phyloP scores from a whole-genome alignment of 371 early-diverging fungal species.

The Choanephora cucurbitarum region DNA sequence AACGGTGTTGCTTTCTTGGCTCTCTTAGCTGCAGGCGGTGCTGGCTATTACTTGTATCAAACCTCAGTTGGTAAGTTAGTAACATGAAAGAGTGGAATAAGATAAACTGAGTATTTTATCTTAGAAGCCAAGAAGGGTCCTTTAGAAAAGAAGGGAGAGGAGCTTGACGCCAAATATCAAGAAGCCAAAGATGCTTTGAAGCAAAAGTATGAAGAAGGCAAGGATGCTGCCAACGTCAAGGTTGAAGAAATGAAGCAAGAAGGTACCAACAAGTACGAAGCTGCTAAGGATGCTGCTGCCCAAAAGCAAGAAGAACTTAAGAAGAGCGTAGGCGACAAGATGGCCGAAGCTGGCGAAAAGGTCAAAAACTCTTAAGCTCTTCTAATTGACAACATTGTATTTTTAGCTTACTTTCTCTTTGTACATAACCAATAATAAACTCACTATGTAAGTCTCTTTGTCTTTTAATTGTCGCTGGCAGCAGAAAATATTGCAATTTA shows the following conservation, averaged over 20 bases:
- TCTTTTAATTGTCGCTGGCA: background rate
- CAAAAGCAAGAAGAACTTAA: slow-evolving; percentile 25
- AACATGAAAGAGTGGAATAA: background rate
- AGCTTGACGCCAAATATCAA: slow-evolving; percentile 12
- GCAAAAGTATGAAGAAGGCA: slow-evolving; percentile 13
- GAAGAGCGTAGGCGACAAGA: slow-evolving; percentile 20
- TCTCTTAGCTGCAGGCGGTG: slow-evolving; percentile 12
- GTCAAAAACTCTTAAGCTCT: slow-evolving; percentile 10
- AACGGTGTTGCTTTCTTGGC: slow-evolving; percentile 9
- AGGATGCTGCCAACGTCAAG: slow-evolving; percentile 9
- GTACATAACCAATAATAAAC: background rate
- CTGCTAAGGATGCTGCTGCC: slow-evolving; percentile 16
- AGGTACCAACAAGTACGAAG: slow-evolving; percentile 11
- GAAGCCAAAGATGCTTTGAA: slow-evolving; percentile 12
- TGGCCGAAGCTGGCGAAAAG: slow-evolving; percentile 21
- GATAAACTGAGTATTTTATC: background rate
- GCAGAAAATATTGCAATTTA: no score
- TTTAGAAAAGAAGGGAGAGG: slow-evolving; percentile 11
- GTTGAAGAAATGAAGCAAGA: slow-evolving; percentile 14
- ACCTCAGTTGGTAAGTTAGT: slow-evolving; percentile 9
- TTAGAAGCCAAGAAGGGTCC: slow-evolving; percentile 6
- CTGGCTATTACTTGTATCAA: slow-evolving; percentile 21
- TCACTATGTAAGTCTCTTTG: background rate
- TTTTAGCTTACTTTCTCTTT: background rate
- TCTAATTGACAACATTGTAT: background rate